A percentile compares a stretch with the other conserved stretches of the same genome.
phyloP scores from a whole-genome alignment of 305 asterid species.

The Fraxinus platypoda region DNA sequence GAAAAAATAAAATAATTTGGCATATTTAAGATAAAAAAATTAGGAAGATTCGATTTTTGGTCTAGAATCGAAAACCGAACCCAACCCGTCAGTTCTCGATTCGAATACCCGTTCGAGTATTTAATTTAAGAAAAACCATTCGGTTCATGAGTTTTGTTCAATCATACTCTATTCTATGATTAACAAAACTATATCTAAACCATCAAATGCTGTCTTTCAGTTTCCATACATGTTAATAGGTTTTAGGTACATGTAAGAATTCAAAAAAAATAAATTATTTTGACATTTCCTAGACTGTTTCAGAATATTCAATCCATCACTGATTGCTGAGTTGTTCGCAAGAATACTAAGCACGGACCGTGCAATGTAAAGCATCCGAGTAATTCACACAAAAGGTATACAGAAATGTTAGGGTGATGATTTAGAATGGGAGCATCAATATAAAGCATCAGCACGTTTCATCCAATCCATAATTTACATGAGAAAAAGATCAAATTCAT shows the following conservation, averaged over 20 bases:
- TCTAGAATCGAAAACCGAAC: neutral
- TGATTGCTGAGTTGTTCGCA: neutral
- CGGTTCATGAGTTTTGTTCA: neutral
- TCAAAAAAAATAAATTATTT: neutral
- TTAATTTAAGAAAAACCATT: neutral
- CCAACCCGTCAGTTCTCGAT: too few relatives aligned
- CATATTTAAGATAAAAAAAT: neutral
- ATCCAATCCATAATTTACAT: neutral
- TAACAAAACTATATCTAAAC: neutral
- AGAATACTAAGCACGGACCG: neutral
- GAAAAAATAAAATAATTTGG: neutral
- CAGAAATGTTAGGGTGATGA: neutral
- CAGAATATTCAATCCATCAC: neutral
- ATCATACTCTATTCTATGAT: neutral
- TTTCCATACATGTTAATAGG: slow-evolving; percentile 9
- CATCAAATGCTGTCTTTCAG: slow-evolving; percentile 17
- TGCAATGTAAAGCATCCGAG: neutral
- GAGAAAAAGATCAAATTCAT: neutral
- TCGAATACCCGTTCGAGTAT: neutral
- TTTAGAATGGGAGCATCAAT: neutral
- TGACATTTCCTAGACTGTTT: neutral
- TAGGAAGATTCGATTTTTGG: neutral
- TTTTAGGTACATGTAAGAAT: neutral
- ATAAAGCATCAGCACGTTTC: neutral
- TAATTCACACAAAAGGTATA: neutral